phyloP scores from a whole-genome alignment of 208 protist species.

The Leishmania gerbilli region DNA sequence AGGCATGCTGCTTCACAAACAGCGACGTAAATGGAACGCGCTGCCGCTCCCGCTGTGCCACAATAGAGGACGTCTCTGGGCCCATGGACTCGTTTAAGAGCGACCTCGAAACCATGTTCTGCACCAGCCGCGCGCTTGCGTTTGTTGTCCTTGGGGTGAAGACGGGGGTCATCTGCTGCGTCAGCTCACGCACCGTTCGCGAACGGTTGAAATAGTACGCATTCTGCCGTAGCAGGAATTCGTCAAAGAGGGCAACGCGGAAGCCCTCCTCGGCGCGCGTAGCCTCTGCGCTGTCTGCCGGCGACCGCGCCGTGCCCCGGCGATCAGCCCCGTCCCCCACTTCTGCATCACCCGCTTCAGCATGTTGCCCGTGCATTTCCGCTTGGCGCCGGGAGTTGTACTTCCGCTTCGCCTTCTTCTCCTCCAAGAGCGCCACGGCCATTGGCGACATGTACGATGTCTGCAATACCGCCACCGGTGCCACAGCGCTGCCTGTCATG shows the following conservation, averaged over 20 bases:
- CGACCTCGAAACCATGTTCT: constrained; percentile 54
- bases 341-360: neutral
- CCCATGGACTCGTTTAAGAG: constrained; percentile 34
- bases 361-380: constrained; percentile 4
- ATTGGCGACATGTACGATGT: constrained; percentile 69
- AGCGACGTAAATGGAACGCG: constrained; percentile 37
- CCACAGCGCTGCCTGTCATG: neutral
- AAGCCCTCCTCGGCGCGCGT: constrained; percentile 9
- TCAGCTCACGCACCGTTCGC: constrained; percentile 47
- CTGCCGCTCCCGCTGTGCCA: constrained; percentile 30
- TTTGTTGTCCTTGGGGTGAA: constrained; percentile 68
- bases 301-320: neutral
- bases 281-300: neutral
- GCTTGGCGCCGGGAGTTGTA: constrained; percentile 17
- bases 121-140: constrained; percentile 54
- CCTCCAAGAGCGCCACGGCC: constrained; percentile 47
- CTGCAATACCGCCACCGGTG: constrained; percentile 27
- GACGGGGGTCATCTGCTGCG: constrained; percentile 47
- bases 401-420: constrained; percentile 20
- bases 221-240: constrained; percentile 81
- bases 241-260: constrained; percentile 66
- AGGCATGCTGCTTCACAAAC: constrained; percentile 62
- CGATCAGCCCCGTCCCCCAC: neutral
- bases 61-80: constrained; percentile 24
- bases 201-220: constrained; percentile 51